phyloP scores from a whole-genome alignment of 768 basidiomycete genomes.

The Suillus weaverae region DNA sequence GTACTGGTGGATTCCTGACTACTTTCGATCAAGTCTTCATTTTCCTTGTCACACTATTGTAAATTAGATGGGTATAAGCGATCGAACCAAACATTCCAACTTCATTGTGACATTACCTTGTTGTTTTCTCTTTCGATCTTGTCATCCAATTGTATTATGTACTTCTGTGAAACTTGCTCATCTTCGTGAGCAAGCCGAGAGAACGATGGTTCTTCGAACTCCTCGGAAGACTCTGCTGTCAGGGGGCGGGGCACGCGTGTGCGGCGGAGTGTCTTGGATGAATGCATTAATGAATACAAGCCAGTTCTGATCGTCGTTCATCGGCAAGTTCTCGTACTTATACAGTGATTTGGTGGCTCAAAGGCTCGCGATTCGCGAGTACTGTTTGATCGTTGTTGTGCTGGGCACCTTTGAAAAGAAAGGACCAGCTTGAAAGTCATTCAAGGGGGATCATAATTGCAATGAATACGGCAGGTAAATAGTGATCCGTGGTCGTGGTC shows the following conservation, averaged over 20 bases:
- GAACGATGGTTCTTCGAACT: slow-evolving; percentile 7
- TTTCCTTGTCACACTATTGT: slow-evolving; percentile 12
- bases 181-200: slow-evolving; percentile 16
- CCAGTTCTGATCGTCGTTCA: not conserved
- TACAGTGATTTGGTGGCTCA: slow-evolving; percentile 8
- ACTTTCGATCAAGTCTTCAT: slow-evolving; percentile 10
- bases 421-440: not conserved
- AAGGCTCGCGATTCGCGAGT: not conserved
- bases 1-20: not conserved
- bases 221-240: slow-evolving; percentile 13
- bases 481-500: not conserved
- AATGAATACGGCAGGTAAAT: not conserved
- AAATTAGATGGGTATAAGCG: not conserved
- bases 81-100: not conserved
- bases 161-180: slow-evolving; percentile 5
- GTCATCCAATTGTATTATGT: slow-evolving; percentile 10
- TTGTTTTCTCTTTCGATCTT: slow-evolving; percentile 9
- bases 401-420: not conserved
- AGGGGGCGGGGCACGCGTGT: slow-evolving; percentile 11
- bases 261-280: not conserved
- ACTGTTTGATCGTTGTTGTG: not conserved
- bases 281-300: not conserved
- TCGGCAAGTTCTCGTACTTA: not conserved
- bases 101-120: slow-evolving; percentile 5
- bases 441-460: too few species aligned